Conservation (phyloP, 1,139 yeast species). For the Diutina rugosa region DNA sequence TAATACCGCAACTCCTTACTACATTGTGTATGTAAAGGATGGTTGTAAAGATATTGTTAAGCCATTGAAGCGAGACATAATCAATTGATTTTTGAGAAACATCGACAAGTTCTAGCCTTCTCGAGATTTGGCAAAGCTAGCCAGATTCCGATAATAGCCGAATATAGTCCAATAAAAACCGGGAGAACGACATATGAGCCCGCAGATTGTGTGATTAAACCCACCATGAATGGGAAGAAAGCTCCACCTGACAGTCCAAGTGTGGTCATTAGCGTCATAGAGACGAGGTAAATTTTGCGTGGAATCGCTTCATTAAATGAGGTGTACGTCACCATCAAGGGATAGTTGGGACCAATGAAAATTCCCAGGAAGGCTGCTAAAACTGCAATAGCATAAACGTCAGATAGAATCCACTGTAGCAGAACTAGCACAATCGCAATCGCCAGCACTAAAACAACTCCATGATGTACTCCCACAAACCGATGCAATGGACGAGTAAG, state of each 20-base stretch:
- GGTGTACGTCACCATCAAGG: constrained; percentile 25
- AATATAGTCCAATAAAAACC: constrained; percentile 28
- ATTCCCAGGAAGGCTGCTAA: constrained; percentile 36
- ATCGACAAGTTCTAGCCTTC: too few relatives aligned
- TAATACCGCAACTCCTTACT: constrained; percentile 88
- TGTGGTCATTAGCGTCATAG: constrained; percentile 42
- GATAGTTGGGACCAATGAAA: constrained; percentile 42
- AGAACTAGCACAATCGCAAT: constrained; percentile 22
- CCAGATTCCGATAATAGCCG: constrained; percentile 30
- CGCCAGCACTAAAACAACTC: constrained; percentile 22
- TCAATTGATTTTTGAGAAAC: too few relatives aligned
- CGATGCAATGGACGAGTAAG: constrained; percentile 30
- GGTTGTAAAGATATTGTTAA: constrained; percentile 49
- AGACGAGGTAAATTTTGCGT: constrained; percentile 38
- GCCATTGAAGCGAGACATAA: constrained; percentile 32
- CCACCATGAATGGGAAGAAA: constrained; percentile 41
- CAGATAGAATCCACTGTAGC: constrained; percentile 35
- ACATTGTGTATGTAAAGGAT: constrained; percentile 69
- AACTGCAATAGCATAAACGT: constrained; percentile 27
- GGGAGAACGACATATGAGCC: constrained; percentile 48
- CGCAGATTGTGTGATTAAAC: constrained; percentile 32
- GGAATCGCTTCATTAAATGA: constrained; percentile 22
- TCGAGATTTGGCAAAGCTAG: constrained; percentile 24
- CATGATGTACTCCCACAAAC: constrained; percentile 35
- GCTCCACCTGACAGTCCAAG: constrained; percentile 56